Base-by-base conservation (phyloP, 805 yeast genomes). In the Pichia insulana region DNA sequence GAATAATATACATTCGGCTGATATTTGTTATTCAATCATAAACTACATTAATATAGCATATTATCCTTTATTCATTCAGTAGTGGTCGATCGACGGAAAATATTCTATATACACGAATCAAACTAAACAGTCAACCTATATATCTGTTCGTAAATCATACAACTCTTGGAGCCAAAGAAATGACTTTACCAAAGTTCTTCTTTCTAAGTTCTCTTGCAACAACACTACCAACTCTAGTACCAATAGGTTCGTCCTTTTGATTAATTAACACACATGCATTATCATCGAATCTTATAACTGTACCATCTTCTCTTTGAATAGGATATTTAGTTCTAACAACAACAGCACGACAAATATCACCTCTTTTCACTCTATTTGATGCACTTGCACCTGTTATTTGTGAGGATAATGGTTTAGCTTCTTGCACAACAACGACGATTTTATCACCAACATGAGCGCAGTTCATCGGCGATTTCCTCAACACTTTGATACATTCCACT, bases 211-310 rank as follows among this genome's bases (percentile, higher is more conserved):
- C 97, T 62, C 84, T 83, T 19, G 96, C 95, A 19, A 90, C 96
- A 37, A 84, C 92, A 33, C 89, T 79, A 27, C 83, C 72, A 47
- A 92, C 85, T 74, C 97, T 83, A 20, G 96, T 83, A 15, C 97
- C 98, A 40, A 92, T 71, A 9, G 97, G 96, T 58, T 92, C 98
- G 43, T 69, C 73, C 56, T 80, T 83, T 65, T 90, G 90, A 68
- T 92, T 89, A 48, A 90, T 76, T 56, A 92, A 72, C 28, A 92
- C 97, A 67, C 97, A 89, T 1, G 98, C 98, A 62, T 90, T 92
- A 64, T 92, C 98, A 60, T 89, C 96, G 60, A 92, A 92, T 52
- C 83, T 70, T 25, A 92, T 73, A 18, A 78, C 78, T 2, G 95
- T 73, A 3, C 98, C 98, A 60, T 92, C 97, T 3, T 80, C 73